A percentile compares a stretch with the other conserved stretches of the same genome.
Conservation (phyloP, 202 grass and related monocot species). For the Zoysia matrella region DNA sequence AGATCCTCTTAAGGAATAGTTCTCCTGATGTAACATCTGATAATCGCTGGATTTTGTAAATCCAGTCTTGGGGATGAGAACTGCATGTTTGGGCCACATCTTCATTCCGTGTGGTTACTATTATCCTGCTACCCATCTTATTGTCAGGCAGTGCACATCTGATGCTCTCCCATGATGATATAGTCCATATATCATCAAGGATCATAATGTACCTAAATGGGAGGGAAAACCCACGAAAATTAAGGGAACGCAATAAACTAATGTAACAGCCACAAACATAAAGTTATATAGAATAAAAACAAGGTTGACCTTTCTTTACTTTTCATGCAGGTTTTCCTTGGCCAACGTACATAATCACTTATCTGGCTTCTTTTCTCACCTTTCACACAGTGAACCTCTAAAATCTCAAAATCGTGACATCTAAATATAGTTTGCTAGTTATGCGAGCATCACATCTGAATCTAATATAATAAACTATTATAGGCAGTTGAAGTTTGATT, state of each 20-base stretch:
- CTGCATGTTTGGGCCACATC: conserved; percentile 39
- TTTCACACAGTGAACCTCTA: not conserved
- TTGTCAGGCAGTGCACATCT: conserved; percentile 54
- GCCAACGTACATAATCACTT: not conserved
- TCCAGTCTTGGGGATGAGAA: conserved; percentile 31
- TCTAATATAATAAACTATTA: not conserved
- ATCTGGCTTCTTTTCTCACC: not conserved
- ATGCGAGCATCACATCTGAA: not conserved
- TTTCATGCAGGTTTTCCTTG: too few species aligned
- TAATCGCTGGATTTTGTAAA: conserved; percentile 47
- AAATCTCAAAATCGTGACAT: not conserved
- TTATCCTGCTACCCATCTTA: conserved; percentile 47
- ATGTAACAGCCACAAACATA: conserved; percentile 1
- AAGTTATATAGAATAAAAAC: too few species aligned
- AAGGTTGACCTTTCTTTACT: too few species aligned
- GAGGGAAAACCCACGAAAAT: not conserved
- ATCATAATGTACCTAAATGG: conserved; percentile 46
- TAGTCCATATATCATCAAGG: conserved; percentile 52
- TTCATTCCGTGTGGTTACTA: conserved; percentile 47
- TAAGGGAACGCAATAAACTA: not conserved
- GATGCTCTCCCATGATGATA: conserved; percentile 55
- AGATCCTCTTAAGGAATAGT: conserved; percentile 45
- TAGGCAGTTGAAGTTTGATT: not conserved
- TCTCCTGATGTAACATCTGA: conserved; percentile 25
- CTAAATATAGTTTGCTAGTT: not conserved